Evolutionary conservation across 257 asterid species (phyloP).

Genomic region (Gentiana macrophylla): DNA sequence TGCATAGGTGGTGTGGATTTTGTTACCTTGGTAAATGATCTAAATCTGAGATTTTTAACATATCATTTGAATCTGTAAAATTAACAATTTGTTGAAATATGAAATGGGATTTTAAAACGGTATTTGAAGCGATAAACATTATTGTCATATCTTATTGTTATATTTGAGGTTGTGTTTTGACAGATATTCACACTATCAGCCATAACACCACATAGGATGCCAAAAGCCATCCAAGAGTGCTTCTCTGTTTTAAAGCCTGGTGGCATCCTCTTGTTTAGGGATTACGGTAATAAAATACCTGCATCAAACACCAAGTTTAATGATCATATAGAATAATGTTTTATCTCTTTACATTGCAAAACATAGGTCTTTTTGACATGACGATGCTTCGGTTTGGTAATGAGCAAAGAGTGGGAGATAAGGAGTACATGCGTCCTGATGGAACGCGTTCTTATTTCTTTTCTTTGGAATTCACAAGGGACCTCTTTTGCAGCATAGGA

Average conservation of each 20-base stretch:
- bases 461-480: slow-evolving; percentile 53
- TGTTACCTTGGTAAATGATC: slow-evolving; percentile 57
- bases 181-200: slow-evolving; percentile 96
- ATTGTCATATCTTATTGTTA: neutral
- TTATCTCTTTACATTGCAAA: neutral
- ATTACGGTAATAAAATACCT: slow-evolving; percentile 53
- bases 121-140: neutral
- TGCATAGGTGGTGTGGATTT: slow-evolving; percentile 78
- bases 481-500: slow-evolving; percentile 52
- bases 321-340: neutral
- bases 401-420: slow-evolving; percentile 59
- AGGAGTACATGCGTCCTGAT: slow-evolving; percentile 83
- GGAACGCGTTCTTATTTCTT: slow-evolving; percentile 91
- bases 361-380: slow-evolving; percentile 84
- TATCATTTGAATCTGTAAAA: neutral
- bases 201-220: slow-evolving; percentile 62
- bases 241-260: slow-evolving; percentile 76
- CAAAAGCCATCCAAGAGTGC: slow-evolving; percentile 51
- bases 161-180: slow-evolving; percentile 12
- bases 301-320: slow-evolving; percentile 5
- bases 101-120: too few species aligned
- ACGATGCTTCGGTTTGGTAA: slow-evolving; percentile 87
- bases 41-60: neutral
- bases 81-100: neutral
- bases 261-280: slow-evolving; percentile 76